Base-by-base conservation (phyloP, 352 stramenopile genomes). In the Phytophthora fragariaefolia region DNA sequence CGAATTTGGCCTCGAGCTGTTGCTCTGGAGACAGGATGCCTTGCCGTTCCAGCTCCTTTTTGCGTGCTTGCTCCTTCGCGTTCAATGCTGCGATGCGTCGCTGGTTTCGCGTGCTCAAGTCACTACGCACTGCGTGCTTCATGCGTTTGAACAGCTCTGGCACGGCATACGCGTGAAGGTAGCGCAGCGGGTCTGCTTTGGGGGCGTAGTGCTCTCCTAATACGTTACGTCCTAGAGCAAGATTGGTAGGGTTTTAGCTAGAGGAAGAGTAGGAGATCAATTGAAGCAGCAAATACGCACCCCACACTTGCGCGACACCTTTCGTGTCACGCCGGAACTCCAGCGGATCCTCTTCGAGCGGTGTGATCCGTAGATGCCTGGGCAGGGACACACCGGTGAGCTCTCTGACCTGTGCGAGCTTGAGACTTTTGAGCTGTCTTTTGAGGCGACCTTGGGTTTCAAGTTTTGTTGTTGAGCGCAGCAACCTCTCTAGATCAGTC, bases 1-100 rank as follows among this genome's bases (percentile, higher is more conserved):
- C 72, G 38, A 79, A 69, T 23, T 74, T 72, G 4, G 58, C 65
- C 50, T 79, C 72, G 20, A 79, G 55, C 42, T 64, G 68, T 7
- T 74, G 66, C 22, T 79, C 71, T n/a, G 71, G 52, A 4, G 71
- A 63, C 10, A 79, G 18, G 20, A 73, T 70, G 0, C 71, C 66
- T 38, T 68, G 62, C 34, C 34, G 36, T 45, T 67, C 42, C 6
- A 77, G 64, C 34, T 74, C 57, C 50, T 65, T 60, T 36, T 68
- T 62, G n/a, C 52, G 64, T n/a, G 64, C 48, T 13, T 13, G 40
- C 42, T 71, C 64, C 23, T 67, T 69, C 10, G 51, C 59, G 30
- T 79, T 79, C 17, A 79, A 27, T 18, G 59, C 63, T 6, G 59
- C 68, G 40, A 79, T 79, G 5, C 72, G 68, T 30, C 72, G 63